Conservation (phyloP, 768 basidiomycete species). For the Xerocomus spinulosus region DNA sequence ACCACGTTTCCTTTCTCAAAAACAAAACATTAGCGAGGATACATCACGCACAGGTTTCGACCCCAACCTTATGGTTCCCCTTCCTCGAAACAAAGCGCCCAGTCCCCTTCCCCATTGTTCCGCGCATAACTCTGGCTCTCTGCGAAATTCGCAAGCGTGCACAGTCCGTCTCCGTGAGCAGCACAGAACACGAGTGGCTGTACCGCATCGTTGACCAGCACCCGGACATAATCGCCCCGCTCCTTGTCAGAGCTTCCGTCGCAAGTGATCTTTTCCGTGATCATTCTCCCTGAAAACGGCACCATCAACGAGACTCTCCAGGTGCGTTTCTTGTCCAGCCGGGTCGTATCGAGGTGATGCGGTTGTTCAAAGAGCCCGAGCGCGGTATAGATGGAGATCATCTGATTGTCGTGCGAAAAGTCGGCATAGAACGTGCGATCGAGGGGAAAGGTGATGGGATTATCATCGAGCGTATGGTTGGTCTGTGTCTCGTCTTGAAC, state of each 20-base stretch:
- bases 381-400: conserved; percentile 68
- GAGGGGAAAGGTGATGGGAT: conserved; percentile 67
- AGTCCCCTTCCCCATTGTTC: conserved; percentile 64
- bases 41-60: too few relatives aligned
- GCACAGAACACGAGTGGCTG: conserved; percentile 58
- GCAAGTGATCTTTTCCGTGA: conserved; percentile 63
- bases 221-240: conserved; percentile 49
- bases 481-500: conserved; percentile 71
- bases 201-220: conserved; percentile 69
- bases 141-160: conserved; percentile 58
- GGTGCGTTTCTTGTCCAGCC: conserved; percentile 22
- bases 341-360: conserved; percentile 15
- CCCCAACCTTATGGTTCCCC: background rate
- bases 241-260: conserved; percentile 1
- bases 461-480: conserved; percentile 64
- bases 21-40: too few relatives aligned
- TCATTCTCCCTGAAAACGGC: conserved; percentile 69
- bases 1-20: too few relatives aligned
- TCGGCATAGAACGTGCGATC: conserved; percentile 64
- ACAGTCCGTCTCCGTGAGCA: conserved; percentile 51
- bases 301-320: conserved; percentile 59
- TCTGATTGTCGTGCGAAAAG: conserved; percentile 82
- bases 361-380: conserved; percentile 47
- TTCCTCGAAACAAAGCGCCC: conserved; percentile 47
- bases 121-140: conserved; percentile 64